Conservation (phyloP, 768 basidiomycete genomes). For the Tricholomella constricta region DNA sequence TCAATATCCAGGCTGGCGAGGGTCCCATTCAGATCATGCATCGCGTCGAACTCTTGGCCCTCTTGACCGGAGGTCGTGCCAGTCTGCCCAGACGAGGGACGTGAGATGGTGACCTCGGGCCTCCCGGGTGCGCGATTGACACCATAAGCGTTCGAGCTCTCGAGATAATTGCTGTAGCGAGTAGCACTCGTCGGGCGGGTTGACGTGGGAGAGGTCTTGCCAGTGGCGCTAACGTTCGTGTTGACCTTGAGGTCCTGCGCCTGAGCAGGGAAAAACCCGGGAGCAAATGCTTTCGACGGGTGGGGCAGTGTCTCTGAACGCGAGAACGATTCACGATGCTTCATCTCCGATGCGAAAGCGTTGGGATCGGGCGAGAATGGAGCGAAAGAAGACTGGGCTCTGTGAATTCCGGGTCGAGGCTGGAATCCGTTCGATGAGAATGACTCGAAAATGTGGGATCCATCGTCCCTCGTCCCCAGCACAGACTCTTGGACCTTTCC, state of each 20-base stretch:
- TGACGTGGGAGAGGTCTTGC: conserved; percentile 46
- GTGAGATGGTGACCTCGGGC: conserved; percentile 51
- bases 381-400: conserved; percentile 53
- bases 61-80: conserved; percentile 18
- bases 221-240: conserved; percentile 20
- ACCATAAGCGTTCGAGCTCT: conserved; percentile 39
- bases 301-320: conserved; percentile 48
- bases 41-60: conserved; percentile 46
- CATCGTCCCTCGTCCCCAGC: conserved; percentile 20
- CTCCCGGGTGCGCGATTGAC: conserved; percentile 44
- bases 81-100: conserved; percentile 53
- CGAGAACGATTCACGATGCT: conserved; percentile 38
- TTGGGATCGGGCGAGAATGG: conserved; percentile 83
- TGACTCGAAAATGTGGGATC: conserved; percentile 17
- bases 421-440: conserved; percentile 22
- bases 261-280: conserved; percentile 48
- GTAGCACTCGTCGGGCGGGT: conserved; percentile 46
- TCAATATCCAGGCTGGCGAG: conserved; percentile 76
- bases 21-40: conserved; percentile 76
- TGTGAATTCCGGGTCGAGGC: conserved; percentile 37
- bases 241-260: conserved; percentile 40
- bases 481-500: conserved; percentile 21
- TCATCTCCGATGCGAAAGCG: conserved; percentile 37
- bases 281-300: conserved; percentile 50
- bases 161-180: conserved; percentile 50